Base-by-base conservation (phyloP, 441 rosid species). In the Pelargonium cotyledonis region DNA sequence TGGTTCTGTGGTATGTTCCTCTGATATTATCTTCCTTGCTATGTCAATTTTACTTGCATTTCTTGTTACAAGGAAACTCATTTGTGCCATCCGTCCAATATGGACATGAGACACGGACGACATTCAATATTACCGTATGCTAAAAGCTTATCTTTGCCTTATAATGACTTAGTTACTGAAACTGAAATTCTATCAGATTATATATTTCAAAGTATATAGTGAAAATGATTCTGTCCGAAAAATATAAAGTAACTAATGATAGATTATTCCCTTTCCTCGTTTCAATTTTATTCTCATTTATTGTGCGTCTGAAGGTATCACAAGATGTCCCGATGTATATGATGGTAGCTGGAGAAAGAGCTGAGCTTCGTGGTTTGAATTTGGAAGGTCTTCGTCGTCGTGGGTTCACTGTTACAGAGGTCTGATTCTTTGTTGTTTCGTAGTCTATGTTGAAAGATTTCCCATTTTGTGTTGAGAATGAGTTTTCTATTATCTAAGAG, bases 261-360 rank as follows among this genome's bases (percentile, higher is more conserved):
- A 38, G 43, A 38, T 7, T 38, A 21, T 5, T 58, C 5, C 21
- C 11, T 19, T n/a, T 53, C 4, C 21, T 58, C 11, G 31, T 19
- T 38, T 58, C 35, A 18, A 3, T 58, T 8, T 16, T 47, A 65
- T 77, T 67, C 46, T 31, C 74, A 6, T 71, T 16, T 70, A 14
- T 53, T 18, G 55, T 68, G n/a, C 78, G 65, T 60, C 64, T 72
- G 69, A 70, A 94, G 97, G 91, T 91, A 75, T 79, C 97, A 58
- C 96, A 95, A 85, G 97, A 95, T 80, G 96, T 95, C 57, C 97
- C 96, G 55, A 91, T 76, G 77, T 95, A 86, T 81, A 83, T 82
- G 73, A 85, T 95, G 99, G 97, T 95, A 69, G 76, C 92, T 68
- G 96, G 96, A 75, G 96, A 88, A 80, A 85, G 97, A 83, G 91